Evolutionary conservation across 331 rosid genomes (phyloP).

Genomic region (Ulmus americana): DNA sequence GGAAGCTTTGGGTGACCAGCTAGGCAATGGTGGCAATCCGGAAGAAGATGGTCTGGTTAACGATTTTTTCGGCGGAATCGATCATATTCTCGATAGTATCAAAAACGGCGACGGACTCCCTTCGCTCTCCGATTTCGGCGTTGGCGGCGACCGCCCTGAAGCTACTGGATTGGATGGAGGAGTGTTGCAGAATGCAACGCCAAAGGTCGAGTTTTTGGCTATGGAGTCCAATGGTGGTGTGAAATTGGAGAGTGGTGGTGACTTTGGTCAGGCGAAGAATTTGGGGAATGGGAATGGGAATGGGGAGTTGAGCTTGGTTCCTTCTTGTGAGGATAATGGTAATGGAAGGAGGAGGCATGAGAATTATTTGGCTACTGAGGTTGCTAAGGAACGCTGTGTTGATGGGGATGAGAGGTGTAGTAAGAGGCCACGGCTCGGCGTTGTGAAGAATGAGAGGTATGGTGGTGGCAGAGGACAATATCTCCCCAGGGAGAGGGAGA

Average conservation of each 20-base stretch:
- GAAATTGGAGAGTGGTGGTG: constrained; percentile 26
- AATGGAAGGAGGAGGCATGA: constrained; percentile 29
- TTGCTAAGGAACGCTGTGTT: constrained; percentile 24
- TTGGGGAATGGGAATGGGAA: constrained; percentile 28
- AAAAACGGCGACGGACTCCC: constrained; percentile 71
- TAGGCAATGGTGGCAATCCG: constrained; percentile 42
- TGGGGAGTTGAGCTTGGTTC: constrained; percentile 25
- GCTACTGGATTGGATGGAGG: not conserved
- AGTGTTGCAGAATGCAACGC: constrained; percentile 13
- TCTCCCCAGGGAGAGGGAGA: constrained; percentile 40
- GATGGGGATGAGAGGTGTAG: constrained; percentile 47
- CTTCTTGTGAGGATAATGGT: constrained; percentile 14
- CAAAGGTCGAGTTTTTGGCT: constrained; percentile 22
- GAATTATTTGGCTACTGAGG: constrained; percentile 19
- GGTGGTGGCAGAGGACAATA: constrained; percentile 35
- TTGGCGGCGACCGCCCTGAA: not conserved
- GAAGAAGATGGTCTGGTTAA: constrained; percentile 45
- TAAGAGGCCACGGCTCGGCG: constrained; percentile 51
- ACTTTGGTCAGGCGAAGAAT: not conserved
- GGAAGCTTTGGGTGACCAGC: constrained; percentile 29
- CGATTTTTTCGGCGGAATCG: constrained; percentile 91
- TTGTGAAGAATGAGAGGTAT: constrained; percentile 42
- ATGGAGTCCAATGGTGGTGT: constrained; percentile 18
- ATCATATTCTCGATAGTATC: constrained; percentile 70
- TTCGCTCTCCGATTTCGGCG: constrained; percentile 4